Base-by-base conservation (phyloP, 257 asterid genomes). In the Solanum etuberosum region DNA sequence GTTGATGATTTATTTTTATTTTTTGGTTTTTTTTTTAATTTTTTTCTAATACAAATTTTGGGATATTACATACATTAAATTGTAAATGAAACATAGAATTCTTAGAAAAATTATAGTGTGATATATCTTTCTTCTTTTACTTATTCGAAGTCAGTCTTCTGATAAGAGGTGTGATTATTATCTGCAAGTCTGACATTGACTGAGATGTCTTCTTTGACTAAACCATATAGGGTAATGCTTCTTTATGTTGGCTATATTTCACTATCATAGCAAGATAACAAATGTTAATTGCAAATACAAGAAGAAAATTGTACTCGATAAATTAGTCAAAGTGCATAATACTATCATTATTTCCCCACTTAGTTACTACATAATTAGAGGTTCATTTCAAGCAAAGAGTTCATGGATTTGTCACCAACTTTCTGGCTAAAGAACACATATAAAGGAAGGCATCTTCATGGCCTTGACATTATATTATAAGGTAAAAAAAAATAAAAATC, bases 1-100 rank as follows among this genome's bases (percentile, higher is more conserved):
- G 99, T 83, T 95, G 68, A 48, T 4, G 14, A 40, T 76, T 76
- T 67, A 14, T 13, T 38, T 40, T 40, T 13, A 15, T 43, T 35
- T 20, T 9, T 38, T 74, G 21, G 5, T 0, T 3, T 40, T n/a
- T 40, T 42, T 46, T 9, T 29, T n/a, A 40, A 3, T 40, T 38
- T 76, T 38, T 76, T 71, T 32, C 7, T 29, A 5, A 31, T 18
- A 16, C 42, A 46, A 80, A 46, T 46, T 80, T 80, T 29, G 65
- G 65, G 35, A 9, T 76, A n/a, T 40, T n/a, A 13, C 15, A 40
- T 77, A 77, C 85, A 20, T 48, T 15, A 27, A 77, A 77, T 27
- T 81, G 85, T 48, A 48, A 48, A 81, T 31, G 21, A 9, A 46
- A 80, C 67, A 80, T 27, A 46, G 27, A 27, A 27, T 14, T 43